A percentile compares a stretch with the other conserved stretches of the same genome.
phyloP scores from a whole-genome alignment of 129 eudicot species.

The Heracleum sosnowskyi region DNA sequence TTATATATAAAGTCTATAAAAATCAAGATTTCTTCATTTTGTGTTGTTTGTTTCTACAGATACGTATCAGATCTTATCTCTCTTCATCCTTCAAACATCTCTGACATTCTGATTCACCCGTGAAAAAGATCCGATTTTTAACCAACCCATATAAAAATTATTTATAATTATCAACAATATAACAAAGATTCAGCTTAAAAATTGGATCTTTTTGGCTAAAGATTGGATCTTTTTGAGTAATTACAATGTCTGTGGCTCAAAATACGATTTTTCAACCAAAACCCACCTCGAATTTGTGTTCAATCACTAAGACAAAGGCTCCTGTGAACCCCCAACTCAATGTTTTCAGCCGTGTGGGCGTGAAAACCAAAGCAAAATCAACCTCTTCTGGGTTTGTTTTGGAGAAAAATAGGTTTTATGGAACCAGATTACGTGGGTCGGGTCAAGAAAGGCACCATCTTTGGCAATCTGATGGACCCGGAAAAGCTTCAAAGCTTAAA shows the following conservation, averaged over 20 bases:
- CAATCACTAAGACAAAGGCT: slow-evolving; percentile 8
- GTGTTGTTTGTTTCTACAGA: neutral
- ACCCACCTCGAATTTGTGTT: slow-evolving; percentile 15
- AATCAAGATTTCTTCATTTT: neutral
- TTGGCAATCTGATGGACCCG: slow-evolving; percentile 51
- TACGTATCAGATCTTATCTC: slow-evolving; percentile 5
- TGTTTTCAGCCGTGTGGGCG: slow-evolving; percentile 25
- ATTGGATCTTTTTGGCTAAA: neutral
- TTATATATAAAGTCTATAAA: neutral
- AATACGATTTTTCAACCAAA: slow-evolving; percentile 26
- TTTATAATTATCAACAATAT: neutral
- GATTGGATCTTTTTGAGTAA: neutral
- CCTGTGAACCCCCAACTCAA: slow-evolving; percentile 5
- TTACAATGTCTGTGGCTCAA: slow-evolving; percentile 61
- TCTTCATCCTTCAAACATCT: neutral
- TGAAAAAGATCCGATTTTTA: neutral
- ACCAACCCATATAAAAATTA: neutral
- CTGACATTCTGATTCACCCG: slow-evolving; percentile 7
- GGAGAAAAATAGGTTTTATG: slow-evolving; percentile 41
- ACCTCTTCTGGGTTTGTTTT: slow-evolving; percentile 19
- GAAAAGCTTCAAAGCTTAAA: slow-evolving; percentile 43
- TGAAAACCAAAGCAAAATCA: slow-evolving; percentile 18
- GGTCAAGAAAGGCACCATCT: slow-evolving; percentile 36
- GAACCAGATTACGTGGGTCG: slow-evolving; percentile 32
- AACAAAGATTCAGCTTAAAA: neutral